Percentiles rank a stretch among this genome's conserved stretches.
Conservation (phyloP, 768 basidiomycete species). For the Nidularia pulvinata region DNA sequence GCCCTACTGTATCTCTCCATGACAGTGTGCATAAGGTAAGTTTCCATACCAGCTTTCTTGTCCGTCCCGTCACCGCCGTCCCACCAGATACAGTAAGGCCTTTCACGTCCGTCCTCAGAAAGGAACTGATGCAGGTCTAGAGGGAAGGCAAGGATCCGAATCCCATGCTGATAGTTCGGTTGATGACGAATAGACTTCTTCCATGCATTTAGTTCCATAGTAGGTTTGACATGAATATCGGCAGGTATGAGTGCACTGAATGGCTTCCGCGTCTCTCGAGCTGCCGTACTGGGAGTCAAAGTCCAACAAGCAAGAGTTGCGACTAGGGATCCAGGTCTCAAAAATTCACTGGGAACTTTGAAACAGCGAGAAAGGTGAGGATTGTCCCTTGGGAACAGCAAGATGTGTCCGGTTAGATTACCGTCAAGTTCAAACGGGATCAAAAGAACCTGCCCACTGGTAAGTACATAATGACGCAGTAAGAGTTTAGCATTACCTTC, state of each 20-base stretch:
- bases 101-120: slow-evolving; percentile 15
- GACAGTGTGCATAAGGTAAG: slow-evolving; percentile 35
- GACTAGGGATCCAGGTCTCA: too few species aligned
- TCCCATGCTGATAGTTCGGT: slow-evolving; percentile 31
- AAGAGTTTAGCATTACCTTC: too few species aligned
- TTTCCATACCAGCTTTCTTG: slow-evolving; percentile 36
- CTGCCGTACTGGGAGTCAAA: too few species aligned
- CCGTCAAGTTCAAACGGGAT: slow-evolving; percentile 47
- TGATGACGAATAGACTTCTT: slow-evolving; percentile 16
- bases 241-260: too few species aligned
- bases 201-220: too few species aligned
- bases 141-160: slow-evolving; percentile 49
- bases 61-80: slow-evolving; percentile 24
- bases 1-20: slow-evolving; percentile 41
- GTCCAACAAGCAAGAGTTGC: too few species aligned
- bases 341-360: slow-evolving; percentile 37
- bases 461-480: too few species aligned
- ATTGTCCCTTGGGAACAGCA: slow-evolving; percentile 60
- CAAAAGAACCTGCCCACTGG: slow-evolving; percentile 52
- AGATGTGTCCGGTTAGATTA: slow-evolving; percentile 45
- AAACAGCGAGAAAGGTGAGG: too few species aligned
- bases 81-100: slow-evolving; percentile 51
- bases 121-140: slow-evolving; percentile 44
- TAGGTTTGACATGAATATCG: too few species aligned
- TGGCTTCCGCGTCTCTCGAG: too few species aligned